These are phyloP conservation scores for Akanthomyces dipterigenus DNA, from an alignment of 2,329 filamentous ascomycete genomes.

Conservation along the genomic window DNA sequence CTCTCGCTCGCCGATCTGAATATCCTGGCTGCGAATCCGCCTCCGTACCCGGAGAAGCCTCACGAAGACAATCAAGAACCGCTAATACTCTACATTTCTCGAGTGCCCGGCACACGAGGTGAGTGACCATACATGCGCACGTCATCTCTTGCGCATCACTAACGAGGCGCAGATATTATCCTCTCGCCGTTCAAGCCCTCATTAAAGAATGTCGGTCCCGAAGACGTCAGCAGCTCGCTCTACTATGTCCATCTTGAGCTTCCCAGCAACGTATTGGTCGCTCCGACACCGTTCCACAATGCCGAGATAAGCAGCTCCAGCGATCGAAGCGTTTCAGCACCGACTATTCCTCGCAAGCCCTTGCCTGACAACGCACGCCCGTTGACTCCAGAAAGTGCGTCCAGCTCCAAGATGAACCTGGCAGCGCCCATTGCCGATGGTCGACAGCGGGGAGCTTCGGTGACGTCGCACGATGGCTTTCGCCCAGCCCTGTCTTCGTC, in stretches of 20 bases:
- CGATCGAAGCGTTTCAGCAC: conserved; percentile 34
- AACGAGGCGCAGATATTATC: conserved; percentile 63
- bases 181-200: conserved; percentile 86
- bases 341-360: conserved; percentile 48
- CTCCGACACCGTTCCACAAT: conserved; percentile 20
- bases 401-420: neutral
- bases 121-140: conserved; percentile 19
- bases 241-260: conserved; percentile 76
- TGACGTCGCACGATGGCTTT: conserved; percentile 17
- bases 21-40: conserved; percentile 75
- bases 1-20: conserved; percentile 76
- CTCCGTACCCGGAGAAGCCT: conserved; percentile 74
- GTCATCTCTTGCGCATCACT: neutral
- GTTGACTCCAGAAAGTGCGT: conserved; percentile 20
- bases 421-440: neutral
- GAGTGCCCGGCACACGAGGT: conserved; percentile 89
- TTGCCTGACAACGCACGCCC: conserved; percentile 31
- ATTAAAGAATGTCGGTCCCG: conserved; percentile 77
- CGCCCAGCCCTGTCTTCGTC: conserved; percentile 13
- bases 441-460: conserved; percentile 17
- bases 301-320: conserved; percentile 34
- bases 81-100: conserved; percentile 81
- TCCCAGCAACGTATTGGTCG: conserved; percentile 46
- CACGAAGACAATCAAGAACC: conserved; percentile 62
- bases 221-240: conserved; percentile 79